Evolutionary conservation across 345 rosid species (phyloP).

Genomic region (Carallia pectinifolia): DNA sequence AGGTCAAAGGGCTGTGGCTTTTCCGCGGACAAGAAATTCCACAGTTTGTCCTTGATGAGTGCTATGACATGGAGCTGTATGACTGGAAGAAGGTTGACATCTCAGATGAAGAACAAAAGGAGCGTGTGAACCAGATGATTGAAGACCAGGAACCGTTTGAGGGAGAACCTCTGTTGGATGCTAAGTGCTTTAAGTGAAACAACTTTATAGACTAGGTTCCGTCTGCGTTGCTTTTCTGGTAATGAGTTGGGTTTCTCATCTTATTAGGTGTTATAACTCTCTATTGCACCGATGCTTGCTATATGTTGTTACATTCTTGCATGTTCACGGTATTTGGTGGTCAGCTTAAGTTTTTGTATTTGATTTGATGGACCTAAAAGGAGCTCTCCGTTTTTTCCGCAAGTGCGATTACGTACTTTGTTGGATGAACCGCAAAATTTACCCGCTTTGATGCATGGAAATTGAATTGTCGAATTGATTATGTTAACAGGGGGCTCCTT

Average conservation of each 20-base stretch:
- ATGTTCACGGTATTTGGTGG: conserved; percentile 4
- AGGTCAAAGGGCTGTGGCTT: conserved; percentile 94
- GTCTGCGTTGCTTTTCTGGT: not conserved
- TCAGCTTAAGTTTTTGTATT: conserved; percentile 3
- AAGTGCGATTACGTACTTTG: too few relatives aligned
- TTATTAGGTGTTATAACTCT: not conserved
- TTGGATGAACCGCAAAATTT: too few relatives aligned
- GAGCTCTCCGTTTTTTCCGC: too few relatives aligned
- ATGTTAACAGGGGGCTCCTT: too few relatives aligned
- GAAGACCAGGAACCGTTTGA: conserved; percentile 92
- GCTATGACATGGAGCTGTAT: conserved; percentile 95
- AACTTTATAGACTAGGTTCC: not conserved
- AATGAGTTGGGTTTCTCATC: conserved; percentile 19
- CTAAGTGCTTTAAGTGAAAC: conserved; percentile 90
- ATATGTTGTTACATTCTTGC: not conserved
- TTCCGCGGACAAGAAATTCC: conserved; percentile 95
- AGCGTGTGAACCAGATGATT: conserved; percentile 91
- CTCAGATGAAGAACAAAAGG: conserved; percentile 81
- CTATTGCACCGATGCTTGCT: too few relatives aligned
- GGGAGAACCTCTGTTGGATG: conserved; percentile 93
- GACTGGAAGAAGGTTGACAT: conserved; percentile 91
- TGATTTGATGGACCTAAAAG: too few relatives aligned
- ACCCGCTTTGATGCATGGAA: too few relatives aligned
- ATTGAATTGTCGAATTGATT: too few relatives aligned
- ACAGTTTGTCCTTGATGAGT: conserved; percentile 78